Conservation (phyloP, 495 filamentous ascomycete genomes). For the Annulohypoxylon bovei region DNA sequence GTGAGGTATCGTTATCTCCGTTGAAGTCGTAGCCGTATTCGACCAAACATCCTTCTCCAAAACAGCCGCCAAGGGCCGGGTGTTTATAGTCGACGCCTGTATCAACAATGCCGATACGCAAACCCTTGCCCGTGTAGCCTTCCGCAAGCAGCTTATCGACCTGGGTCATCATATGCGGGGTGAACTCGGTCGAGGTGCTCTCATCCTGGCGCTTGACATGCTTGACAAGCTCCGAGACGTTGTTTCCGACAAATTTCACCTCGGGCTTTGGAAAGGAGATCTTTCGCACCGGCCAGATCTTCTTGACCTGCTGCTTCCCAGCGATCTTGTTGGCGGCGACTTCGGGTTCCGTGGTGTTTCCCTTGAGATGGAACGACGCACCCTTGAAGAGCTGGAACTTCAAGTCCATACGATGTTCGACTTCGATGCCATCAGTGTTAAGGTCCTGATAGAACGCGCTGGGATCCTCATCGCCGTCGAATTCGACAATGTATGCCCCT, state of each 20-base stretch:
- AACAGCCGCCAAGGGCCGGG: neutral
- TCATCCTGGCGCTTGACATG: neutral
- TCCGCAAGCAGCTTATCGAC: slow-evolving; percentile 32
- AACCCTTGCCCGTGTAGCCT: slow-evolving; percentile 26
- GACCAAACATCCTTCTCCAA: neutral
- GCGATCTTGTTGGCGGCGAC: neutral
- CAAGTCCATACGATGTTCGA: neutral
- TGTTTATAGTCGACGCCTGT: slow-evolving; percentile 38
- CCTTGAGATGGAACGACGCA: neutral
- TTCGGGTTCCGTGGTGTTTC: neutral
- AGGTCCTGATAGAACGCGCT: neutral
- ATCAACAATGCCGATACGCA: slow-evolving; percentile 29
- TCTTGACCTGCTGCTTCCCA: neutral
- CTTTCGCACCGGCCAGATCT: neutral
- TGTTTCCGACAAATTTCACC: neutral
- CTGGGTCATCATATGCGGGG: slow-evolving; percentile 21
- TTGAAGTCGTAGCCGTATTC: neutral
- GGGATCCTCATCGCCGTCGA: neutral
- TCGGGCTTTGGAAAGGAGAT: neutral
- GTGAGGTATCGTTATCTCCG: neutral
- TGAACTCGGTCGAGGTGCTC: neutral
- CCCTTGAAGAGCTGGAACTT: neutral
- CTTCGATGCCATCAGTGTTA: neutral
- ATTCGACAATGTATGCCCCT: neutral
- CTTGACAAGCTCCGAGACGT: neutral